Conservation (phyloP, 352 stramenopile species). For the Globisporangium apiculatum region DNA sequence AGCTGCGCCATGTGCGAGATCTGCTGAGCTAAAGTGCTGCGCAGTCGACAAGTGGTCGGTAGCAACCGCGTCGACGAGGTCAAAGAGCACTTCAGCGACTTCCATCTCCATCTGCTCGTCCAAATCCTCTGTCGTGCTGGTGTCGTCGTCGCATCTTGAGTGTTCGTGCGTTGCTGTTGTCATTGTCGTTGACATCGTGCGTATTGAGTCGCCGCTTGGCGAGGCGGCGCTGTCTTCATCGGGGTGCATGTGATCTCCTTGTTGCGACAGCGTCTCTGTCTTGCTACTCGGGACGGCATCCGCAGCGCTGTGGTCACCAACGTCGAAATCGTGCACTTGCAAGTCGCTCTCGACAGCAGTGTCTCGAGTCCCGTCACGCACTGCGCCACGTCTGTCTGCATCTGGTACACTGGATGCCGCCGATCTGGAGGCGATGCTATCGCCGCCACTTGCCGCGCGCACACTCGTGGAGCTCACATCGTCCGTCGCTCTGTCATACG, state of each 20-base stretch:
- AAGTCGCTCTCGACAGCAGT: constrained; percentile 1
- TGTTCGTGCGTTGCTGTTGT: neutral
- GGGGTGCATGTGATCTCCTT: neutral
- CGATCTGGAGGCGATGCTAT: too few relatives aligned
- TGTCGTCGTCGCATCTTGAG: neutral
- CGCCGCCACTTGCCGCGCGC: neutral
- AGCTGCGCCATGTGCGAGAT: neutral
- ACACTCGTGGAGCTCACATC: constrained; percentile 1
- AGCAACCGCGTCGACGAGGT: constrained; percentile 26
- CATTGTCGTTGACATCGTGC: too few relatives aligned
- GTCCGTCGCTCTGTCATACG: constrained; percentile 1
- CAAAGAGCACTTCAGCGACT: constrained; percentile 38
- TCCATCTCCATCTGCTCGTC: constrained; percentile 29
- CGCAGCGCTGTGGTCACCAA: neutral
- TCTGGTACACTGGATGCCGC: too few relatives aligned
- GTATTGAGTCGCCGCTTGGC: too few relatives aligned
- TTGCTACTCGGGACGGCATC: too few relatives aligned
- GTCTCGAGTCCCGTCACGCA: neutral
- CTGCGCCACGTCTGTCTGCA: neutral
- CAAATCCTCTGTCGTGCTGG: neutral
- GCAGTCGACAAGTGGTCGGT: constrained; percentile 5
- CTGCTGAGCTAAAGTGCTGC: neutral
- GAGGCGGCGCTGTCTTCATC: too few relatives aligned
- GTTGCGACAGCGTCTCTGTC: neutral
- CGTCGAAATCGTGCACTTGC: constrained; percentile 1